Base-by-base conservation (phyloP, 495 filamentous ascomycete species). In the Aspergillus panamensis region DNA sequence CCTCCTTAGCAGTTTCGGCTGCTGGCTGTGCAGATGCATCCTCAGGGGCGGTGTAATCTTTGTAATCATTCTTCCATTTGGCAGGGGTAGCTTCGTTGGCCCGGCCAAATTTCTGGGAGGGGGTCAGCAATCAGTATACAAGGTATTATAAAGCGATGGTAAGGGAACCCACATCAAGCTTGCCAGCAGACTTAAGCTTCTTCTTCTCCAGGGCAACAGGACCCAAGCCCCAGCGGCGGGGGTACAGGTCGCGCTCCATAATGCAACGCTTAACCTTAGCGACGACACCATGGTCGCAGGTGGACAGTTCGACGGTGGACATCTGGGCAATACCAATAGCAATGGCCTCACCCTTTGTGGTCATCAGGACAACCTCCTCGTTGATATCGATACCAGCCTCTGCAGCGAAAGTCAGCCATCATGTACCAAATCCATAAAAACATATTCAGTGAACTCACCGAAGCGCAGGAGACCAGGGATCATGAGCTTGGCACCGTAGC, bases 401-500 rank as follows among this genome's bases (percentile, higher is more conserved):
- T 89, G 62, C 13, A 5, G 62, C 45, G 32, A 17, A 56, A 44
- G 43, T 72, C 65, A 76, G 72, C 21, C 57, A 53, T n/a, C 5
- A 19, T 10, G 17, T 16, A 20, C 42, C 6, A 40, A 19, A n/a
- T 40, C 8, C 7, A 21, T 16, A 19, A 8, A 19, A 21, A 17
- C 13, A 17, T 42, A 12, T 6, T 30, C 5, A 30, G 60, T n/a
- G 5, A 55, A 19, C 53, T 30, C 79, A 90, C 86, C 88, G 73
- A 91, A 97, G 66, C 94, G 85, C 42, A 97, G 77, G 45, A 98
- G 80, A 72, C 94, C 94, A 30, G 92, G 93, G 71, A 96, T 88
- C 94, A 97, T 97, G 42, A 98, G 82, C 79, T 96, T 97, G 14
- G 95, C 94, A 69, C 94, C 94, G 73, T 97, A 96, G 83, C 92